phyloP scores from a whole-genome alignment of 1,284 basidiomycete genomes.

The Trichosporon faecale region DNA sequence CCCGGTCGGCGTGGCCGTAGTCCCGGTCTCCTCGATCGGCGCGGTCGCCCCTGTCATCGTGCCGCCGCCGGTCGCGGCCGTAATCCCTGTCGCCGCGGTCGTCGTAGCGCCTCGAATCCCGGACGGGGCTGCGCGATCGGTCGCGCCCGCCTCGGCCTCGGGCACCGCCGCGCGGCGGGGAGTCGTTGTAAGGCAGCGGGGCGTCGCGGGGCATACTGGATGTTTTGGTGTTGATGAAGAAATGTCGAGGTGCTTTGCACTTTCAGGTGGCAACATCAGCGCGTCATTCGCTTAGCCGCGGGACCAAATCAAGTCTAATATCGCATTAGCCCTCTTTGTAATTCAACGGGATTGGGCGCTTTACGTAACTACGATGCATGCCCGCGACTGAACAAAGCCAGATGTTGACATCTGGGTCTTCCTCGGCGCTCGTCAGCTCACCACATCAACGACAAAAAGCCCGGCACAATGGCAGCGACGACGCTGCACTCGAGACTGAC shows the following conservation, averaged over 20 bases:
- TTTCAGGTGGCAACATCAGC: constrained; percentile 8
- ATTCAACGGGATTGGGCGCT: not conserved
- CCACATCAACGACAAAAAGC: not conserved
- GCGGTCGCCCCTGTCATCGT: constrained; percentile 12
- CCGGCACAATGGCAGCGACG: constrained; percentile 3
- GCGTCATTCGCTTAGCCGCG: not conserved
- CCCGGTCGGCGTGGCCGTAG: constrained; percentile 44
- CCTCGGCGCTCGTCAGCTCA: not conserved
- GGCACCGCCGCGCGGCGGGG: not conserved
- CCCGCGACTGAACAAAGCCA: not conserved
- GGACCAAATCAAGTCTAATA: not conserved
- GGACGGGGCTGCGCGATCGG: not conserved
- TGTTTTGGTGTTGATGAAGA: constrained; percentile 6
- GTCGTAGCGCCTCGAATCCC: not conserved
- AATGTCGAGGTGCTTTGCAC: not conserved
- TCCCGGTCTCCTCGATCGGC: not conserved
- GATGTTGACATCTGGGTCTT: constrained; percentile 1
- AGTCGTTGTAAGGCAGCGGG: constrained; percentile 1
- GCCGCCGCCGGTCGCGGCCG: constrained; percentile 8
- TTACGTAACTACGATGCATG: not conserved
- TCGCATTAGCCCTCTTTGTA: not conserved
- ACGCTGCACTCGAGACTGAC: constrained; percentile 12
- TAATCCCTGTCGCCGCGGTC: constrained; percentile 1
- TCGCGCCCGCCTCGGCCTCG: constrained; percentile 15
- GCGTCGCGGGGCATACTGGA: not conserved